A percentile compares a stretch with the other conserved stretches of the same genome.
Conservation (phyloP, 2,329 filamentous ascomycete genomes). For the Aspergillus alliaceus region DNA sequence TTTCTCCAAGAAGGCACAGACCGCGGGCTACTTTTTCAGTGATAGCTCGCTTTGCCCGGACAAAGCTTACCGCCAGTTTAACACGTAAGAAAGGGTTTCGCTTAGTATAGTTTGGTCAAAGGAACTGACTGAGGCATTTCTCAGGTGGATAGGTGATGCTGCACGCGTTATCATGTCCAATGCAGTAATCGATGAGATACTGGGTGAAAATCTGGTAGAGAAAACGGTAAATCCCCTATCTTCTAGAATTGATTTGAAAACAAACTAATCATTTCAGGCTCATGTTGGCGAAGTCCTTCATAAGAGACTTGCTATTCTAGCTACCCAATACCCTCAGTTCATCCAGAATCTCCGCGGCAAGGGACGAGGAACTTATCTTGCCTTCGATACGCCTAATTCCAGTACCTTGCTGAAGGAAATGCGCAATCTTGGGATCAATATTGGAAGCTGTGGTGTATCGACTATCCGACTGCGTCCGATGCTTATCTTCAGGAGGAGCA, state of each 20-base stretch:
- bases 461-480: slow-evolving; percentile 7
- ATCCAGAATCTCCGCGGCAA: slow-evolving; percentile 2
- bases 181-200: slow-evolving; percentile 8
- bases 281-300: not conserved
- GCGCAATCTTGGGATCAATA: slow-evolving; percentile 6
- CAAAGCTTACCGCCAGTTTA: slow-evolving; percentile 6
- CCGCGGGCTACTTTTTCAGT: slow-evolving; percentile 7
- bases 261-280: not conserved
- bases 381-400: slow-evolving; percentile 5
- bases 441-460: slow-evolving; percentile 5
- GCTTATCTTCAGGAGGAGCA: slow-evolving; percentile 3
- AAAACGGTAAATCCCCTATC: slow-evolving; percentile 1
- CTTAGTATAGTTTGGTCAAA: not conserved
- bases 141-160: slow-evolving; percentile 9
- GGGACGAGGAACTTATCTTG: slow-evolving; percentile 3
- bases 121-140: not conserved
- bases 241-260: too few species aligned
- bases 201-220: slow-evolving; percentile 1
- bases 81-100: not conserved
- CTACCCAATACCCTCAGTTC: not conserved
- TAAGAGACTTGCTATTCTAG: not conserved
- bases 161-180: slow-evolving; percentile 6
- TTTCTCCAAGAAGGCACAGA: slow-evolving; percentile 9
- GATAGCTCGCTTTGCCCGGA: slow-evolving; percentile 2
- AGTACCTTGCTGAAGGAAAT: slow-evolving; percentile 5